Percentiles rank a stretch among this genome's conserved stretches.
Conservation (phyloP, 2,329 filamentous ascomycete genomes). For the Bimuria novae-zelandiae region DNA sequence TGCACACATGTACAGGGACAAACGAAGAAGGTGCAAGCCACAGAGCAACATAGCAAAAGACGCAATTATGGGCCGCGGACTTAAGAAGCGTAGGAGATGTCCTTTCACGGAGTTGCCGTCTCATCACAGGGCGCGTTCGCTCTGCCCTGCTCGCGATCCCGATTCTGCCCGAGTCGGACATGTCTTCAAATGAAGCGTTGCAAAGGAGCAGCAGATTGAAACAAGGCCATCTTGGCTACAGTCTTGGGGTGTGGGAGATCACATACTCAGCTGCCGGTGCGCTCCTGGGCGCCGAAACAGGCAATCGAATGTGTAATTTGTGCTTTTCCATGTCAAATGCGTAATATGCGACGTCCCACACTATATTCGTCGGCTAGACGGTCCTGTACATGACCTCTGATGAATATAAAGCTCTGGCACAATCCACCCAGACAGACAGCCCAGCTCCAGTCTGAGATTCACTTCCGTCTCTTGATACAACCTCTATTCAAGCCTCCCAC, state of each 20-base stretch:
- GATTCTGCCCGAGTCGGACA: not conserved
- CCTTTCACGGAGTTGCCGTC: not conserved
- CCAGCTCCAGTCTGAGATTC: not conserved
- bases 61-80: not conserved
- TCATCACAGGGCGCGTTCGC: not conserved
- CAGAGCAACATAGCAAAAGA: not conserved
- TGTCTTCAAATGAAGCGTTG: not conserved
- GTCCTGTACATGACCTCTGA: too few species aligned
- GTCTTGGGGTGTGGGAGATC: not conserved
- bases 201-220: not conserved
- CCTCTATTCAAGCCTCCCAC: not conserved
- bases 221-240: constrained; percentile 5
- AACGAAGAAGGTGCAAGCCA: not conserved
- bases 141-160: not conserved
- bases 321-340: not conserved
- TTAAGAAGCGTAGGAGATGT: not conserved
- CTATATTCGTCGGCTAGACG: too few species aligned
- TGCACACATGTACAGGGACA: not conserved
- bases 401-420: not conserved
- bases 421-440: not conserved
- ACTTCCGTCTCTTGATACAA: not conserved
- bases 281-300: not conserved
- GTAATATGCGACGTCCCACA: too few species aligned
- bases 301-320: not conserved
- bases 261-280: not conserved